These are phyloP conservation scores for Xylariomycetidae sp. DNA, from an alignment of 2,329 filamentous ascomycete species.

Conservation along the genomic window DNA sequence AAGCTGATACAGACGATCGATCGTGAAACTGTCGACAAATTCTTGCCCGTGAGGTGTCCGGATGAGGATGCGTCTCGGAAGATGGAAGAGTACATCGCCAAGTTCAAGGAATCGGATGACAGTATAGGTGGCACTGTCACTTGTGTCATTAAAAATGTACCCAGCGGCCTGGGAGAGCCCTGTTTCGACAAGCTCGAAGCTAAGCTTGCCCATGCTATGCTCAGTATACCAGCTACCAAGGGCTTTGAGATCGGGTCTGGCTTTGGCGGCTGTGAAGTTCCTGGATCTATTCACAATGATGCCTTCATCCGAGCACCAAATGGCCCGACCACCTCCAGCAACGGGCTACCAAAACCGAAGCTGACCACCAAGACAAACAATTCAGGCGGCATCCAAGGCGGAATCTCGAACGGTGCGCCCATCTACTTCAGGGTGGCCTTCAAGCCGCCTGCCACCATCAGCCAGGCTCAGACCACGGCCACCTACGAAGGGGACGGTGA, in stretches of 20 bases:
- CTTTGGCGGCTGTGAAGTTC: slow-evolving; percentile 80
- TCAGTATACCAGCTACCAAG: slow-evolving; percentile 91
- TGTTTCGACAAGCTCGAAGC: slow-evolving; percentile 96
- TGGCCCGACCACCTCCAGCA: slow-evolving; percentile 34
- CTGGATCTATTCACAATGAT: slow-evolving; percentile 90
- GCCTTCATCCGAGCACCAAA: slow-evolving; percentile 62
- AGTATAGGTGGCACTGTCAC: slow-evolving; percentile 94
- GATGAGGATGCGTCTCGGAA: slow-evolving; percentile 56
- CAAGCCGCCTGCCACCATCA: slow-evolving; percentile 93
- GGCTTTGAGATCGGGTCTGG: slow-evolving; percentile 94
- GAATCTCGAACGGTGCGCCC: slow-evolving; percentile 87
- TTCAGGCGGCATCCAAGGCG: slow-evolving; percentile 90
- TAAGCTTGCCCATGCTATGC: slow-evolving; percentile 85
- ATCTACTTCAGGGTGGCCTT: slow-evolving; percentile 95
- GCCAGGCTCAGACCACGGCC: slow-evolving; percentile 78
- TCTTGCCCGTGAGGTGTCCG: slow-evolving; percentile 85
- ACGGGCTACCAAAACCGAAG: slow-evolving; percentile 49
- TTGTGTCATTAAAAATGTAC: slow-evolving; percentile 84
- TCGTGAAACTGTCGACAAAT: slow-evolving; percentile 73
- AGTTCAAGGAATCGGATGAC: slow-evolving; percentile 73
- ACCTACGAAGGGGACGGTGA: slow-evolving; percentile 67
- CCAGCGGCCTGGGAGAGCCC: slow-evolving; percentile 84
- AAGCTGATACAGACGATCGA: slow-evolving; percentile 67
- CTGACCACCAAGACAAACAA: slow-evolving; percentile 91
- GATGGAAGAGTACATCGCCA: slow-evolving; percentile 77